Evolutionary conservation across 1,284 basidiomycete species (phyloP), one percentile per base, ranked within the genome.

Genomic region (Cryptococcus amylolentus): DNA sequence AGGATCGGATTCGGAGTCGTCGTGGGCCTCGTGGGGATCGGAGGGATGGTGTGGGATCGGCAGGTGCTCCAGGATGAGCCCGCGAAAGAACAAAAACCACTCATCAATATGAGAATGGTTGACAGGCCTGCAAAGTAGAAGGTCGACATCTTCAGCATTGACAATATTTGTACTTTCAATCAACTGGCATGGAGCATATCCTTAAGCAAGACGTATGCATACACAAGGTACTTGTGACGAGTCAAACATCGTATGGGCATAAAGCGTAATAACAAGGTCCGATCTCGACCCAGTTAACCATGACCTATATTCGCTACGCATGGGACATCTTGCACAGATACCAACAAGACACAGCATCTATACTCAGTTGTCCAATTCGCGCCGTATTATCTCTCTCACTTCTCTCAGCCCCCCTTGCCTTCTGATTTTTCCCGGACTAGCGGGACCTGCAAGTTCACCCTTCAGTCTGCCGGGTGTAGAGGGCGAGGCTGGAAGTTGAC

Each of bases 351-450:
- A 46, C 14, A n/a, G 23, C 23, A 23, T 23, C 23, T 23, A 23
- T 23, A 23, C 23, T 41, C 58, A 54, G 46, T 65, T 60, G 20
- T 63, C 66, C 54, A 70, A 61, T 20, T 66, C 60, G 45, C 64
- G 50, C 52, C 72, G 66, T 27, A 75, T 76, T 55, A 62, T 64
- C 51, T 68, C 66, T 63, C 70, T 67, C 20, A 74, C 70, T 42
- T 68, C 65, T 52, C 71, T 63, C 41, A 75, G 51, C 40, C 75
- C 73, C 8, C 68, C 71, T 12, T 57, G 59, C 43, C 70, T 54
- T 48, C 64, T 63, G n/a, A 72, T 72, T 23, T 71, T 62, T 3
- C 76, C 74, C 1, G 76, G 75, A 55, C 70, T 73, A 10, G 68
- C 66, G 39, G 64, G 66, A 13, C 63, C 66, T 23, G 58, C 66